Percentiles rank a stretch among this genome's conserved stretches.
Evolutionary conservation across 2,329 filamentous ascomycete genomes (phyloP).

Genomic region (Cadophora malorum): DNA sequence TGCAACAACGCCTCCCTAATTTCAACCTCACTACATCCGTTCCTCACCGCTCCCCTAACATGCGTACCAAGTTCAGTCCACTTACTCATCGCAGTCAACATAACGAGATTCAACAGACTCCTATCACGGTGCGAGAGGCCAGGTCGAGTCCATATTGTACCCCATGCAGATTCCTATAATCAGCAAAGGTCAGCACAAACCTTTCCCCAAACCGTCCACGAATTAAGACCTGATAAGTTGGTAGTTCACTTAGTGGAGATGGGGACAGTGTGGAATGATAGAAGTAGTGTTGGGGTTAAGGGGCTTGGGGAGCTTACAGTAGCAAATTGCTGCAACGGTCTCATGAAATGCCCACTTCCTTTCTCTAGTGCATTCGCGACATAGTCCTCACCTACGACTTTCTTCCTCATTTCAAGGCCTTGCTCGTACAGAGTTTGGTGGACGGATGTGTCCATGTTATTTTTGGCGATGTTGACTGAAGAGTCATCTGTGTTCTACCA

Average conservation of each 20-base stretch:
- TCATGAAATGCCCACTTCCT: conserved; percentile 38
- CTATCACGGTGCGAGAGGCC: conserved; percentile 39
- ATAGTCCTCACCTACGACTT: conserved; percentile 42
- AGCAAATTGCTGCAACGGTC: conserved; percentile 42
- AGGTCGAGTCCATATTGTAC: conserved; percentile 44
- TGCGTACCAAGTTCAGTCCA: conserved; percentile 44
- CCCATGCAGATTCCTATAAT: conserved; percentile 41
- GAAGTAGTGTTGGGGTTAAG: no score
- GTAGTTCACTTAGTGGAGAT: no score
- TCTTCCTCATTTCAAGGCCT: conserved; percentile 40
- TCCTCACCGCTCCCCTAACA: conserved; percentile 43
- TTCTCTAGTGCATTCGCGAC: conserved; percentile 36
- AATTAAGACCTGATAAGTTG: no score
- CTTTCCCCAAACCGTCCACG: no score
- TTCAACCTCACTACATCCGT: conserved; percentile 42
- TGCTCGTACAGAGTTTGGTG: conserved; percentile 36
- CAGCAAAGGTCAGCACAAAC: no score
- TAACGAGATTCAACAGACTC: conserved; percentile 42
- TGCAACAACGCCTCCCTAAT: conserved; percentile 43
- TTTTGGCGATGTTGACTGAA: conserved; percentile 30
- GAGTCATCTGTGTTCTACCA: conserved; percentile 26
- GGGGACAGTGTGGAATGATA: no score
- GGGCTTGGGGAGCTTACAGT: conserved; percentile 30
- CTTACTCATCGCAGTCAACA: conserved; percentile 43
- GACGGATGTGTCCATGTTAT: conserved; percentile 41